phyloP scores from a whole-genome alignment of 306 rosid genomes.

The Senna siamea region DNA sequence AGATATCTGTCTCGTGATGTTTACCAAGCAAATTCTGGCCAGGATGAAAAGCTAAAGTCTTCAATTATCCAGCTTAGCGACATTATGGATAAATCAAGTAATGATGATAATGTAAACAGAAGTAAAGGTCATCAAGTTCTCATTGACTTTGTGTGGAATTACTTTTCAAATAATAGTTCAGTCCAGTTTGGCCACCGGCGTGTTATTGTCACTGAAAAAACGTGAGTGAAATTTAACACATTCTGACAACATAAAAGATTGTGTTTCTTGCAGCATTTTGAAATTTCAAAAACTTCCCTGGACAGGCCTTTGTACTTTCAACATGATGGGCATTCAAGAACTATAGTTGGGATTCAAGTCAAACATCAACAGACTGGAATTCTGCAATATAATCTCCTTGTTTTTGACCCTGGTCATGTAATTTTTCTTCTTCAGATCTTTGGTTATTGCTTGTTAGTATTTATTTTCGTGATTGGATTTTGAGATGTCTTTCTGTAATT shows the following conservation, averaged over 20 bases:
- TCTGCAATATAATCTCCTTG: constrained; percentile 61
- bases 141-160: constrained; percentile 83
- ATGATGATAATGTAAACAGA: constrained; percentile 32
- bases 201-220: constrained; percentile 62
- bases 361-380: constrained; percentile 47
- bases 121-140: constrained; percentile 65
- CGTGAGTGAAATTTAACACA: constrained; percentile 50
- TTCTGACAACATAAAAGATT: constrained; percentile 1
- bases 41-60: constrained; percentile 26
- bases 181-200: constrained; percentile 42
- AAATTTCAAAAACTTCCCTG: constrained; percentile 41
- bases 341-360: constrained; percentile 80
- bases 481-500: constrained; percentile 17
- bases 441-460: constrained; percentile 30
- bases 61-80: no score
- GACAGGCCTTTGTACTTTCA: constrained; percentile 85
- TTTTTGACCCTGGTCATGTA: constrained; percentile 85
- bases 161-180: constrained; percentile 60
- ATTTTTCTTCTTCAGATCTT: constrained; percentile 35
- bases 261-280: constrained; percentile 39
- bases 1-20: constrained; percentile 38
- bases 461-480: constrained; percentile 15
- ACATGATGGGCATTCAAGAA: constrained; percentile 91
- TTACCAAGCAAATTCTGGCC: constrained; percentile 39
- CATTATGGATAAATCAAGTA: constrained; percentile 21